A percentile compares a stretch with the other conserved stretches of the same genome.
phyloP scores from a whole-genome alignment of 2,329 filamentous ascomycete species.

The Cytospora paraplurivora region DNA sequence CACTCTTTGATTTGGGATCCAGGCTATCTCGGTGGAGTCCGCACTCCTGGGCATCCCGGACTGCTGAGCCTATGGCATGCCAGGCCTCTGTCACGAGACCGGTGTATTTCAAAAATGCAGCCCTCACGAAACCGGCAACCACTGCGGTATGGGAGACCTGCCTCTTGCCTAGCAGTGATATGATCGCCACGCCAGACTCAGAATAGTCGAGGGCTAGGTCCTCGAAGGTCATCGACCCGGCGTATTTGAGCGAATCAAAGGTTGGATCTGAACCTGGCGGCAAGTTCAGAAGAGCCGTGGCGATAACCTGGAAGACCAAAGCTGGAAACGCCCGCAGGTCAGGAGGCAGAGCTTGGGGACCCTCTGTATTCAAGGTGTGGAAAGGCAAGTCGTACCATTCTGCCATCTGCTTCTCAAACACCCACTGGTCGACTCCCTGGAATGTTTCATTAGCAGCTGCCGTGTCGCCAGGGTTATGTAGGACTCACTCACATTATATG shows the following conservation, averaged over 20 bases:
- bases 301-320: slow-evolving; percentile 60
- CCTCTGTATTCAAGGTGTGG: slow-evolving; percentile 49
- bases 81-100: slow-evolving; percentile 59
- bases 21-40: slow-evolving; percentile 58
- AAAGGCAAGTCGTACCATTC: slow-evolving; percentile 60
- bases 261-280: slow-evolving; percentile 49
- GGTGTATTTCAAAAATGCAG: slow-evolving; percentile 59
- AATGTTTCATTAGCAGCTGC: slow-evolving; percentile 1
- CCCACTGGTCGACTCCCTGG: slow-evolving; percentile 54
- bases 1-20: slow-evolving; percentile 51
- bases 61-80: slow-evolving; percentile 57
- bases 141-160: slow-evolving; percentile 59
- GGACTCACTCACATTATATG: slow-evolving; percentile 44
- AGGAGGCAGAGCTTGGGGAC: slow-evolving; percentile 52
- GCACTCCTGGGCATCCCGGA: slow-evolving; percentile 64
- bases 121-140: slow-evolving; percentile 58
- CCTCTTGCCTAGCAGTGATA: slow-evolving; percentile 58
- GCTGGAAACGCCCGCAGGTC: slow-evolving; percentile 61
- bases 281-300: slow-evolving; percentile 56
- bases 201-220: slow-evolving; percentile 63
- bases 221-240: slow-evolving; percentile 60
- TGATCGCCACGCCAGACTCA: slow-evolving; percentile 56
- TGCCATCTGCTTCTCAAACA: slow-evolving; percentile 53
- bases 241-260: slow-evolving; percentile 61
- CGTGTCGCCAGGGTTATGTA: not conserved